A percentile compares a stretch with the other conserved stretches of the same genome.
phyloP scores from a whole-genome alignment of 1,139 yeast genomes.

The Blastobotrys aristatus region DNA sequence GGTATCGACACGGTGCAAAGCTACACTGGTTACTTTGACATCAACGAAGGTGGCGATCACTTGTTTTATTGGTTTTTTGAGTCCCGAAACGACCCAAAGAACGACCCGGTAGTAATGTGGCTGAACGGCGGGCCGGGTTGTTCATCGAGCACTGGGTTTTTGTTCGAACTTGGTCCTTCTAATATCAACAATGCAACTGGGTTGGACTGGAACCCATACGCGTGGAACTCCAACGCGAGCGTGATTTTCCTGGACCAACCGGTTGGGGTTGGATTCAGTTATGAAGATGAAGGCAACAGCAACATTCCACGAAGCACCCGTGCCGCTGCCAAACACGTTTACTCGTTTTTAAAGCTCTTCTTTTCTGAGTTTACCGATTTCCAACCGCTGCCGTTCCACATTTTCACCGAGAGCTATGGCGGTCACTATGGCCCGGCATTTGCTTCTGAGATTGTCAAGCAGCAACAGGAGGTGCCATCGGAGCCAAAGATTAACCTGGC shows the following conservation, averaged over 20 bases:
- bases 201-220: constrained; percentile 54
- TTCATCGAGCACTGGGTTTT: constrained; percentile 60
- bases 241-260: constrained; percentile 72
- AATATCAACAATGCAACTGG: constrained; percentile 34
- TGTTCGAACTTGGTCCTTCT: constrained; percentile 58
- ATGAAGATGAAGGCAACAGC: constrained; percentile 8
- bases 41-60: constrained; percentile 75
- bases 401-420: constrained; percentile 96
- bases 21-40: constrained; percentile 63
- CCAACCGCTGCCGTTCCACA: constrained; percentile 70
- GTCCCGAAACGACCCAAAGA: constrained; percentile 59
- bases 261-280: constrained; percentile 54
- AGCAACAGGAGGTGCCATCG: constrained; percentile 59
- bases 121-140: constrained; percentile 77
- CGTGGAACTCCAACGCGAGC: constrained; percentile 68
- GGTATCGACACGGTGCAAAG: constrained; percentile 36
- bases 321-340: constrained; percentile 91
- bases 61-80: no score
- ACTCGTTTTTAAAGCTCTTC: constrained; percentile 84
- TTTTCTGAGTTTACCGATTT: constrained; percentile 89
- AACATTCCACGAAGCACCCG: constrained; percentile 32
- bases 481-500: constrained; percentile 60
- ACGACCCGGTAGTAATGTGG: constrained; percentile 64
- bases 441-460: constrained; percentile 79
- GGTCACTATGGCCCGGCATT: constrained; percentile 96